Evolutionary conservation across 2,329 filamentous ascomycete genomes (phyloP).

Genomic region (Akanthomyces lecanii): DNA sequence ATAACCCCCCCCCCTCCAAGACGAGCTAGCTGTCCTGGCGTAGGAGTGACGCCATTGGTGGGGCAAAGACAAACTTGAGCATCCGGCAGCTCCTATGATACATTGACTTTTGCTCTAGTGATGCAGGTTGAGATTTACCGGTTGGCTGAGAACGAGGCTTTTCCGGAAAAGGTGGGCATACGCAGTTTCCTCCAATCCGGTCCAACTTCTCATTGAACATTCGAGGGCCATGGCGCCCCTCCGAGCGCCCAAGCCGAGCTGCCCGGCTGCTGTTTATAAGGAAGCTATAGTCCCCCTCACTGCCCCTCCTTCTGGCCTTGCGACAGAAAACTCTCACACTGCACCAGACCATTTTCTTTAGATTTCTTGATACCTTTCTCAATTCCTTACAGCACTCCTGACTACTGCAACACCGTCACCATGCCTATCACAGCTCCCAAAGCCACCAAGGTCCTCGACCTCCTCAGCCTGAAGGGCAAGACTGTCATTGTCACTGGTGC

Average conservation of each 20-base stretch:
- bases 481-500: slow-evolving; percentile 68
- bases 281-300: not conserved
- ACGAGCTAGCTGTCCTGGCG: not conserved
- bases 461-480: slow-evolving; percentile 70
- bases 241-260: slow-evolving; percentile 4
- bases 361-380: not conserved
- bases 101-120: slow-evolving; percentile 6
- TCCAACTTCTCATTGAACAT: not conserved
- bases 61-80: slow-evolving; percentile 12
- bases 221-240: not conserved
- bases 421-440: slow-evolving; percentile 58
- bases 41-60: slow-evolving; percentile 17
- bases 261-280: slow-evolving; percentile 12
- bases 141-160: not conserved
- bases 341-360: not conserved
- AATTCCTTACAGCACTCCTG: not conserved
- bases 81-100: slow-evolving; percentile 10
- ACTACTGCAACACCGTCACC: slow-evolving; percentile 15
- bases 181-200: not conserved
- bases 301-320: not conserved
- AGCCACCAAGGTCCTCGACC: slow-evolving; percentile 55
- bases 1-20: not conserved
- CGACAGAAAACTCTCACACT: not conserved
- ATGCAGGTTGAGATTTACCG: not conserved
- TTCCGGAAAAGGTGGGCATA: not conserved